Conservation (phyloP, 192 early-diverging fungal species). For the Geranomyces michiganensis region DNA sequence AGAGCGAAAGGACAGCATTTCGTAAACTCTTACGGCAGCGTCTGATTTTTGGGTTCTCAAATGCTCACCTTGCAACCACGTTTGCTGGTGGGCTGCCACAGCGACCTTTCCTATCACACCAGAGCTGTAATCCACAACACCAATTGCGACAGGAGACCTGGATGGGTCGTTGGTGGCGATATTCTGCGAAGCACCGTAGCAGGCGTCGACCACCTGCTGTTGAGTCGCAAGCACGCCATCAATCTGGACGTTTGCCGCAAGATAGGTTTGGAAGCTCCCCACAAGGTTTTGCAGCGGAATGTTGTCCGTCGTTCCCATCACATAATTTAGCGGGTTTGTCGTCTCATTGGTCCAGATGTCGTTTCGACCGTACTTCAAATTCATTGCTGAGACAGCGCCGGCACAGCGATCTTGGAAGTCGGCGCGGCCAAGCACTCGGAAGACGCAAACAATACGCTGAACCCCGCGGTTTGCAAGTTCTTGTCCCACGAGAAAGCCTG, state of each 20-base stretch:
- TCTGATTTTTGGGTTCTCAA: not conserved
- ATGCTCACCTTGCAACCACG: constrained; percentile 4
- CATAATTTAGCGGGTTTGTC: constrained; percentile 2
- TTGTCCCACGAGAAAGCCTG: not conserved
- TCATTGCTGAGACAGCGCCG: not conserved
- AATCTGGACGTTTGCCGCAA: not conserved
- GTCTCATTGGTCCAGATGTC: not conserved
- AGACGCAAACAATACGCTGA: constrained; percentile 3
- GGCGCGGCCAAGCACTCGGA: not conserved
- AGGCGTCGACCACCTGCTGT: constrained; percentile 3
- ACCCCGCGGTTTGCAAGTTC: constrained; percentile 1
- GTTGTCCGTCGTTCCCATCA: constrained; percentile 9
- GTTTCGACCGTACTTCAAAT: constrained; percentile 7
- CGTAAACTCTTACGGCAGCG: not conserved
- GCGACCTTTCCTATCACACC: not conserved
- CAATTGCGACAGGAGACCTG: not conserved
- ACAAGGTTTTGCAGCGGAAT: not conserved
- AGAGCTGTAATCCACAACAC: constrained; percentile 4
- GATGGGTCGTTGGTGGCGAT: not conserved
- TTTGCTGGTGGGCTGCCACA: constrained; percentile 10
- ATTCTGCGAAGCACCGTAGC: not conserved
- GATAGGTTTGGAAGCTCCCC: not conserved
- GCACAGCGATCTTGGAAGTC: constrained; percentile 9
- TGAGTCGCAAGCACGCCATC: not conserved
- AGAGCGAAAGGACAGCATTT: not conserved